Base-by-base conservation (phyloP, 257 asterid genomes). In the Solanum pinnatisectum region DNA sequence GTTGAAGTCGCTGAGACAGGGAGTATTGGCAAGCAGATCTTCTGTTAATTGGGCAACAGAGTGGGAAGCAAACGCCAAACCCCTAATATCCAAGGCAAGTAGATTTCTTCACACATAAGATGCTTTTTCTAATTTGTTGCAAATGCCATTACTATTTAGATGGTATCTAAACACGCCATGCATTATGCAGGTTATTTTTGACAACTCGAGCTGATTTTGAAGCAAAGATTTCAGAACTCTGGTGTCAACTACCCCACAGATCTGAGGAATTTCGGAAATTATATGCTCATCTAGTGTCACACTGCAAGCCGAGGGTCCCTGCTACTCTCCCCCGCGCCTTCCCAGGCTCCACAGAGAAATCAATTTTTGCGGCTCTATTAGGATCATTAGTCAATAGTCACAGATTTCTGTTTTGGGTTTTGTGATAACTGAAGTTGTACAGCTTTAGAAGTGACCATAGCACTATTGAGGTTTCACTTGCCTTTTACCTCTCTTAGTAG, bases 21-120 rank as follows among this genome's bases (percentile, higher is more conserved):
- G 91, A 76, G 94, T 95, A 92, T 89, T 93, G 92, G 98, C 89
- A 87, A 93, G 92, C 92, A 88, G 91, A 84, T 94, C 95, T 74
- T 92, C 95, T n/a, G 90, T 93, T 88, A 90, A 94, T 87, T 97
- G 99, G 99, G 94, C 93, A 30, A 90, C 95, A 10, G 95, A 92
- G 76, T 96, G 99, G 99, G 98, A 96, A 93, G 93, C 93, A 88
- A 90, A 93, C 76, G 98, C 98, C 49, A 92, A 90, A 89, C 98
- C 98, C 56, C 92, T 96, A 83, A 93, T 97, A 90, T 42, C 92
- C 10, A 90, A 94, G 99, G 98, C 91, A 89, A 89, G 94, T 88
- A 8, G 39, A 25, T 63, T 36, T 60, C 35, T 87, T 77, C 18
- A 22, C 11, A 59, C 39, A 33, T 33, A 23, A 16, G 68, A 5